Evolutionary conservation across 768 basidiomycete genomes (phyloP), one percentile per base, ranked within the genome.

Genomic region (Phaeotremella fagi): DNA sequence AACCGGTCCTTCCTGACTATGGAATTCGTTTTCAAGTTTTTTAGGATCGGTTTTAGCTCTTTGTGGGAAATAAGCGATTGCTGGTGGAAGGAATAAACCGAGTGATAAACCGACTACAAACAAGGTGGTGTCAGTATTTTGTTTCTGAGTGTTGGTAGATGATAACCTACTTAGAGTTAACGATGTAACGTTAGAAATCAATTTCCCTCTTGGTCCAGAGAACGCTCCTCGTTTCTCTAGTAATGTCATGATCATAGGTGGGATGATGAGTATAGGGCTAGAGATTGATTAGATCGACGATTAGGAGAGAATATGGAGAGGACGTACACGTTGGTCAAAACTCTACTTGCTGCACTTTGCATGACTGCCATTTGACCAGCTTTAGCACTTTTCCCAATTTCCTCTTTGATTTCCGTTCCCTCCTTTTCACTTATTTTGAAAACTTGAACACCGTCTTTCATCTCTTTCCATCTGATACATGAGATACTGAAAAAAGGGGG

Each of bases 401-500:
- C 54, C 14, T 70, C 48, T 52, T 66, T 67, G 46, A 64, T 63
- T 44, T 71, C 68, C 14, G 51, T 26, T 2, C 59, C 64, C 24
- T 60, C 57, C 2, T 47, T 53, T 14, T 65, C 56, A n/a, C 25
- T 46, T 24, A 72, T 52, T 23, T 64, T 69, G 66, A 60, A 74
- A 5, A 71, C 61, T 25, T 65, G 57, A 38, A 71, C 59, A 31
- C 77, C 77, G 27, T 78, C 76, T 12, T 73, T 57, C 64, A 78
- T 77, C 60, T 78, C 77, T 52, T 78, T 78, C 76, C 76, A 75
- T 38, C 72, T 54, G 45, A 73, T 75, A 54, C 72, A 75, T 1
- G 72, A 66, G 50, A 73, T 75, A 52, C 70, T 73, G 49, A 16
- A 20, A 49, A 35, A 20, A 2, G 26, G 29, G 33, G 15, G 29